Evolutionary conservation across 2,329 filamentous ascomycete species (phyloP).

Genomic region (Helotiales sp.): DNA sequence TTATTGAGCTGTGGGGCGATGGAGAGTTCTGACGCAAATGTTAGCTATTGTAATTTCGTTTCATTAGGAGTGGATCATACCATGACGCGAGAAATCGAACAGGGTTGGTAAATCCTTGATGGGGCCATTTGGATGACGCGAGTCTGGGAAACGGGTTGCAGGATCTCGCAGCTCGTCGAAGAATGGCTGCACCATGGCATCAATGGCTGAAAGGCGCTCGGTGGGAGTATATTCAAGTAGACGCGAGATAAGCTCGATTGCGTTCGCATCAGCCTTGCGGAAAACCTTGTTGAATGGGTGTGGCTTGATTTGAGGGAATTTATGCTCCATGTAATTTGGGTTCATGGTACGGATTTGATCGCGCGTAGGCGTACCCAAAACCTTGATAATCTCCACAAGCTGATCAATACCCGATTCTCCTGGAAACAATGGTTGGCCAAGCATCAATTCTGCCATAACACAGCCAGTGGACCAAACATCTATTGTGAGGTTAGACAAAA

Average conservation of each 20-base stretch:
- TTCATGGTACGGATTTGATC: conserved; percentile 99
- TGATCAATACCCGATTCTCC: conserved; percentile 99
- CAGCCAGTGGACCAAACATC: conserved; percentile 99
- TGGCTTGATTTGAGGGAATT: conserved; percentile 99
- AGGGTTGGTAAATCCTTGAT: conserved; percentile 82
- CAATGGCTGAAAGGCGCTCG: conserved; percentile 88
- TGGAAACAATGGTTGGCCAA: conserved; percentile 95
- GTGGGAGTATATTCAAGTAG: conserved; percentile 97
- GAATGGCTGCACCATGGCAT: conserved; percentile 98
- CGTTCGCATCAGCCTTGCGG: conserved; percentile 90
- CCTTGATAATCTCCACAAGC: conserved; percentile 99
- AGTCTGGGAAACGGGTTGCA: conserved; percentile 90
- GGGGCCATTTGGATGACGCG: conserved; percentile 82
- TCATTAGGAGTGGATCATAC: conserved; percentile 54
- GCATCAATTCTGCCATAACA: conserved; percentile 99
- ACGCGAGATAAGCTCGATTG: conserved; percentile 92
- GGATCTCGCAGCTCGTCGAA: conserved; percentile 96
- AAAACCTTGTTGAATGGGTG: conserved; percentile 99
- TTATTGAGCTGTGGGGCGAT: conserved; percentile 88
- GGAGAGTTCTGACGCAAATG: conserved; percentile 75
- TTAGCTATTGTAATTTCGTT: conserved; percentile 20
- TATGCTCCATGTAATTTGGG: conserved; percentile 99
- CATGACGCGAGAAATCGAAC: conserved; percentile 93
- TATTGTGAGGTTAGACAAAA: conserved; percentile 47
- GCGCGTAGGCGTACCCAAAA: conserved; percentile 91